Base-by-base conservation (phyloP, 352 stramenopile species). In the Globisporangium alternatum region DNA sequence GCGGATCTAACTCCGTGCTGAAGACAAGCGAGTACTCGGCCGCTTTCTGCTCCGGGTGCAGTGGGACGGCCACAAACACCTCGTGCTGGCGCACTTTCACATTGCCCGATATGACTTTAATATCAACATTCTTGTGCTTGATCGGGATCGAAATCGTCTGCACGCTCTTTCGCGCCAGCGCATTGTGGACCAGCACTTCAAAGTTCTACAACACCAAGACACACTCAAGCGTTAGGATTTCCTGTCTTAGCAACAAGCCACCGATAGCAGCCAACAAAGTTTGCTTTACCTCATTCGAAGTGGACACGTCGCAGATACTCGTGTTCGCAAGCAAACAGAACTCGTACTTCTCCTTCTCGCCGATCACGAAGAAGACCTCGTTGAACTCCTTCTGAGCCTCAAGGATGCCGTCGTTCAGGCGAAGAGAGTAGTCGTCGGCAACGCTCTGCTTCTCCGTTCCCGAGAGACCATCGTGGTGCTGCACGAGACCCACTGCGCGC, bases 381-480 rank as follows among this genome's bases (percentile, higher is more conserved):
- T 91, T 91, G 65, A 93, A 54, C 48, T 83, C 75, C 66, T 87
- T 87, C 56, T 86, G 65, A 0, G 81, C 80, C 10, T 85, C 66
- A 5, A 88, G 66, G 52, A 94, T 75, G 17, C 93, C 95, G 59
- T 90, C 82, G 37, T 95, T 85, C 37, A 99, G 80, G 43, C 90
- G 81, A 54, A 98, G 89, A 2, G 88, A 78, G 64, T 99, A 99
- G 76, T 99, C 97, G 67, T 98, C 83, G 0, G 95, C 85, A 1
- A 99, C 97, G 43, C 84, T 84, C 70, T 99, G 96, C 69, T 98
- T 98, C 56, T 97, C 89, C 9, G 96, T 99, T 55, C 97, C 97
- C 3, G 91, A 95, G 6, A 99, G 82, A 35, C 82, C 96, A 65
- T 99, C 97, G 68, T 99, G 97, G 74, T 99, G 97, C 78, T 98